phyloP scores from a whole-genome alignment of 306 rosid genomes.

The Mucuna pruriens region DNA sequence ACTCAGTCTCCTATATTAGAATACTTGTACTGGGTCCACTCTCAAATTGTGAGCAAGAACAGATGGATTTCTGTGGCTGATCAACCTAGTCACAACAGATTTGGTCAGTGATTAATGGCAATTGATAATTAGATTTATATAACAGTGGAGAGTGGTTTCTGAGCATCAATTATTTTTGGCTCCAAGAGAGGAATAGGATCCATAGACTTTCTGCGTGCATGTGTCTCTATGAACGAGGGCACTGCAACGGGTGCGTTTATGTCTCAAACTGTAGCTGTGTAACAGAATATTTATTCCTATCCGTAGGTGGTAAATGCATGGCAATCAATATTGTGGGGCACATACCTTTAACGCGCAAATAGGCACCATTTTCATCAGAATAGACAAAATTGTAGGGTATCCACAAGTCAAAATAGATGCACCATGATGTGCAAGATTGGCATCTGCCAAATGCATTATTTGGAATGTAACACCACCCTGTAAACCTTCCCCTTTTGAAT shows the following conservation, averaged over 20 bases:
- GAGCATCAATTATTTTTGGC: neutral
- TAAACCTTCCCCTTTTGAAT: slow-evolving; percentile 2
- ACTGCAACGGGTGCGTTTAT: slow-evolving; percentile 17
- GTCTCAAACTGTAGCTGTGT: slow-evolving; percentile 33
- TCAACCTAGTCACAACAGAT: neutral
- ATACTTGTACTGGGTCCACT: too few species aligned
- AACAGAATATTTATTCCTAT: slow-evolving; percentile 47
- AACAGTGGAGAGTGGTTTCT: neutral
- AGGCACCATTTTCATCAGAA: slow-evolving; percentile 38
- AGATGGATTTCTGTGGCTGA: neutral
- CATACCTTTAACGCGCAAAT: slow-evolving; percentile 22
- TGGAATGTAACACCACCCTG: neutral
- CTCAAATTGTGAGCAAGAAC: too few species aligned
- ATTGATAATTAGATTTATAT: neutral
- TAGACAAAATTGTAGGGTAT: slow-evolving; percentile 49
- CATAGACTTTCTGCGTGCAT: slow-evolving; percentile 9
- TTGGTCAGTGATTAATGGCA: neutral
- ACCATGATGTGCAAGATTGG: slow-evolving; percentile 7
- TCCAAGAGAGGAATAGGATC: slow-evolving; percentile 32
- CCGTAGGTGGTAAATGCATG: slow-evolving; percentile 45
- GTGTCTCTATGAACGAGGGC: slow-evolving; percentile 23
- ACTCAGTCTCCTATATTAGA: too few species aligned
- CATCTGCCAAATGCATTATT: slow-evolving; percentile 28
- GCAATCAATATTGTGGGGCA: slow-evolving; percentile 48
- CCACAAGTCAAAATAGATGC: slow-evolving; percentile 38